A percentile compares a stretch with the other conserved stretches of the same genome.
Evolutionary conservation across 1,139 yeast species (phyloP).

Genomic region (Hemisphaericaspora xylofermentans): DNA sequence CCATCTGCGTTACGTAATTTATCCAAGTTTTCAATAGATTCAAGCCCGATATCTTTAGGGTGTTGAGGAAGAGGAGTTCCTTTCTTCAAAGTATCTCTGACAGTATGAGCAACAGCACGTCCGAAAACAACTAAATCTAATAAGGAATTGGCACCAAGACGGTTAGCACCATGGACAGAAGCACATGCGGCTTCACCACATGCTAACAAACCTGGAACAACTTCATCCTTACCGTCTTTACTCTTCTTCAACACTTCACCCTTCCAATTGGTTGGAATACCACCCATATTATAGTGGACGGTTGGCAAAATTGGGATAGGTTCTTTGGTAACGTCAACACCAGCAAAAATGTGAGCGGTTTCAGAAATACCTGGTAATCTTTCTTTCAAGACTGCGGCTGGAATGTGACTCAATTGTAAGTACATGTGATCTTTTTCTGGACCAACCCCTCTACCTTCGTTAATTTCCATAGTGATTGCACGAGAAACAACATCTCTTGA

Average conservation of each 20-base stretch:
- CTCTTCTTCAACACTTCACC: constrained; percentile 90
- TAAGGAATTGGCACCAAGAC: constrained; percentile 98
- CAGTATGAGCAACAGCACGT: constrained; percentile 95
- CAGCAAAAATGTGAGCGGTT: constrained; percentile 97
- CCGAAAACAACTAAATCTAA: constrained; percentile 97
- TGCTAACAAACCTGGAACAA: constrained; percentile 92
- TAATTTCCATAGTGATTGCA: constrained; percentile 97
- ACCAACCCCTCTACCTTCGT: constrained; percentile 99
- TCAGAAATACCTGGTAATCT: constrained; percentile 99
- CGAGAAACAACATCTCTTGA: constrained; percentile 98
- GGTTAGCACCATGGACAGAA: constrained; percentile 98
- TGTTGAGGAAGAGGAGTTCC: constrained; percentile 77
- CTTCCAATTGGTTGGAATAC: constrained; percentile 96
- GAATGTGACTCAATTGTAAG: constrained; percentile 92
- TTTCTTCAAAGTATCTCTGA: constrained; percentile 81
- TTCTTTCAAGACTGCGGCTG: constrained; percentile 87
- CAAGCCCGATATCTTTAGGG: constrained; percentile 84
- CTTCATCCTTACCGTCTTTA: constrained; percentile 85
- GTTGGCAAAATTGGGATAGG: constrained; percentile 99
- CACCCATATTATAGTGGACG: constrained; percentile 99
- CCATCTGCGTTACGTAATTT: constrained; percentile 84
- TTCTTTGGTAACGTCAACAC: constrained; percentile 98
- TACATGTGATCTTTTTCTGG: constrained; percentile 92
- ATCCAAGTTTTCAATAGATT: constrained; percentile 89
- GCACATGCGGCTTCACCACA: constrained; percentile 99